Conservation (phyloP, 1,139 yeast genomes). For the Suhomyces bolitotheri region DNA sequence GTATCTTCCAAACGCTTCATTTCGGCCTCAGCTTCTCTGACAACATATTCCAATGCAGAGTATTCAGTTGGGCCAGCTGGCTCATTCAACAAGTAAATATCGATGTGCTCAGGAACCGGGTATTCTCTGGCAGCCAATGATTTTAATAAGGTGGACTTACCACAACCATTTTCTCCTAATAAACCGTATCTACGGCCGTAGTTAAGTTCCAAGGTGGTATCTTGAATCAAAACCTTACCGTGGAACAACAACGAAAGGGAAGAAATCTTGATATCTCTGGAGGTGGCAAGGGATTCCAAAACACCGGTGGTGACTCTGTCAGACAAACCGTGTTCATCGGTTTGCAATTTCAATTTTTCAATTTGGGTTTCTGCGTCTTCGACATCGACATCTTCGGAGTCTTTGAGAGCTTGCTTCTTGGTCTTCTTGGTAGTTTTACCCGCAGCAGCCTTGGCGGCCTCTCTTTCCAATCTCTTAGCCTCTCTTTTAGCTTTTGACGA, state of each 20-base stretch:
- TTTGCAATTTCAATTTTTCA: constrained; percentile 85
- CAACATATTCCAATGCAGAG: constrained; percentile 95
- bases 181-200: constrained; percentile 97
- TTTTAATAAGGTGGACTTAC: constrained; percentile 92
- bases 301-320: constrained; percentile 99
- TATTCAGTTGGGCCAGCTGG: constrained; percentile 94
- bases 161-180: constrained; percentile 98
- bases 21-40: constrained; percentile 92
- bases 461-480: constrained; percentile 65
- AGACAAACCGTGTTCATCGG: constrained; percentile 88
- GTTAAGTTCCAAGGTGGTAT: constrained; percentile 87
- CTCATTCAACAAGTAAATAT: constrained; percentile 89
- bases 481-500: constrained; percentile 98
- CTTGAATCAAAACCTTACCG: constrained; percentile 95
- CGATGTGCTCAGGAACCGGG: constrained; percentile 91
- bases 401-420: constrained; percentile 54
- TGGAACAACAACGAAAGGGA: constrained; percentile 92
- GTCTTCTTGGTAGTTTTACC: constrained; percentile 72
- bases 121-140: constrained; percentile 94
- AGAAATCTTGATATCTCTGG: constrained; percentile 90
- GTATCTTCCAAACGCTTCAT: constrained; percentile 86
- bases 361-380: constrained; percentile 74
- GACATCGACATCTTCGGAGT: constrained; percentile 59
- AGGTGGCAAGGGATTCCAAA: constrained; percentile 79
- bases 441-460: constrained; percentile 66